phyloP scores from a whole-genome alignment of 129 eudicot genomes.

The Arctium minus region DNA sequence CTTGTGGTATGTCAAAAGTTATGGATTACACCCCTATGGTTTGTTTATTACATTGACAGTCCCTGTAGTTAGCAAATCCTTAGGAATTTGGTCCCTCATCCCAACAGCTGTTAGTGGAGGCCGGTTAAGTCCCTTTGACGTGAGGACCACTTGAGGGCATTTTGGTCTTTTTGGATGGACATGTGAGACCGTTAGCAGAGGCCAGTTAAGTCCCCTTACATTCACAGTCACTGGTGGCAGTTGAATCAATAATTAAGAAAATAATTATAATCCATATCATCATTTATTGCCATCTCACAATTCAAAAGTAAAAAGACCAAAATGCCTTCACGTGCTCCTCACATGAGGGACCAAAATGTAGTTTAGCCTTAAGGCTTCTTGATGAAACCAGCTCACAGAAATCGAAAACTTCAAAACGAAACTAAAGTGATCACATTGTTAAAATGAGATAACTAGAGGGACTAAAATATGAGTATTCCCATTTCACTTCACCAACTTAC shows the following conservation, averaged over 20 bases:
- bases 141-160: not conserved
- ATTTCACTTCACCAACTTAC: conserved; percentile 6
- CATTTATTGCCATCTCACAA: not conserved
- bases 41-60: not conserved
- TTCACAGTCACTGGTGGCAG: not conserved
- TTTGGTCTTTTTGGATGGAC: not conserved
- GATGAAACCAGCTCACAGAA: too few species aligned
- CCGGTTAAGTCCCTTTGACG: not conserved
- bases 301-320: not conserved
- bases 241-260: not conserved
- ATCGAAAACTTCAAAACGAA: not conserved
- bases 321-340: not conserved
- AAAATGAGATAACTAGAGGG: conserved; percentile 3
- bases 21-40: not conserved
- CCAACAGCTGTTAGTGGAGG: not conserved
- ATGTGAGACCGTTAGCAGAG: not conserved
- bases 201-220: not conserved
- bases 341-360: not conserved
- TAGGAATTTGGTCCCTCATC: not conserved
- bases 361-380: too few species aligned
- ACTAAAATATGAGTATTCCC: not conserved
- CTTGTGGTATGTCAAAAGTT: not conserved
- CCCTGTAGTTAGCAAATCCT: not conserved
- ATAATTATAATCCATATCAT: not conserved
- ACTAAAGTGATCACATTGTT: not conserved